Evolutionary conservation across 2,329 filamentous ascomycete species (phyloP), one percentile per base, ranked within the genome.

Genomic region (Aaosphaeria pasadenensis): DNA sequence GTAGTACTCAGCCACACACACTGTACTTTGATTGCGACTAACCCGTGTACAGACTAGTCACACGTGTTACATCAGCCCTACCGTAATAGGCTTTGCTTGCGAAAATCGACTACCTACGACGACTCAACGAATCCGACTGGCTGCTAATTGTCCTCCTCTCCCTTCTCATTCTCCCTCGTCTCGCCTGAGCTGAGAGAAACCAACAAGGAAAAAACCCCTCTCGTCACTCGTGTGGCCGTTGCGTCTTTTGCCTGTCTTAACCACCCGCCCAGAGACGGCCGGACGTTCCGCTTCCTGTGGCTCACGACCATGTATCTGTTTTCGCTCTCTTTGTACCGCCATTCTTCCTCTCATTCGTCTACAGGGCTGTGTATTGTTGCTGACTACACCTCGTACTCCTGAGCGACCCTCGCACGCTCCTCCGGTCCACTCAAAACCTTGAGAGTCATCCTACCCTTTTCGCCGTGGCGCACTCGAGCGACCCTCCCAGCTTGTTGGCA

Each of bases 321-420:
- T 39, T 39, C 46, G 30, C 13, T 7, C 24, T 32, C 2, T 11
- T 33, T 32, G 43, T 49, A 24, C 29, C 39, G 7, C 9, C 31
- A 7, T 39, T 9, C n/a, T 30, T 7, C 11, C 29, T 33, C 47
- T 41, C 39, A 50, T 50, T 43, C 7, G 46, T 39, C 32, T 28
- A 9, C n/a, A n/a, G 33, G 33, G 33, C 33, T 36, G 33, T 36
- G 33, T 36, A 36, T 36, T 4, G 33, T n/a, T 36, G 33, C 7
- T n/a, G 17, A 24, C 17, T 24, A 24, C 17, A 24, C 17, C 17
- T 24, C 17, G 17, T 36, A n/a, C n/a, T 36, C 33, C n/a, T 36
- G 33, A 36, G 33, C 33, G 33, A 9, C n/a, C 9, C 4, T 43
- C 52, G n/a, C 30, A 40, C 30, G 7, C 7, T 35, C 45, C 43